Evolutionary conservation across 148 eudicot genomes (phyloP).

Genomic region (Diospyros kaki): DNA sequence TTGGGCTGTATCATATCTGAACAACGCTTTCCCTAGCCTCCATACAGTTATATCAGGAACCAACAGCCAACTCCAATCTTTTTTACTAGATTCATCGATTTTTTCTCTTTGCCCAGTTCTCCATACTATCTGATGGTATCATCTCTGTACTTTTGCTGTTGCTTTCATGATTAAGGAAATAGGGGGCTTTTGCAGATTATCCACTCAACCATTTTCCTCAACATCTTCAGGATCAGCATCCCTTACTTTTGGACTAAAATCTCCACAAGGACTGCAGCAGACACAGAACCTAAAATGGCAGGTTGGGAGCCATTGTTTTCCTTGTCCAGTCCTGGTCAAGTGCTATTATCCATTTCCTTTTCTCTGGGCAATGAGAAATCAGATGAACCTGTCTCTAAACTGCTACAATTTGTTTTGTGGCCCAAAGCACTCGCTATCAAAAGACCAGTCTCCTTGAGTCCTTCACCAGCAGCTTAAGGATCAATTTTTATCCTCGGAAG

Average conservation of each 20-base stretch:
- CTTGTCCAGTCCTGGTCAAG: neutral
- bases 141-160: conserved; percentile 21
- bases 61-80: conserved; percentile 58
- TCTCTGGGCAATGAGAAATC: neutral
- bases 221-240: conserved; percentile 23
- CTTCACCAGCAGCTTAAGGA: conserved; percentile 13
- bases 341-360: neutral
- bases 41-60: conserved; percentile 46
- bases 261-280: conserved; percentile 18
- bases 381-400: conserved; percentile 4
- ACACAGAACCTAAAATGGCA: conserved; percentile 7
- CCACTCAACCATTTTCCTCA: conserved; percentile 12
- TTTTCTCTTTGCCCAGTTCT: conserved; percentile 79
- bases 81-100: conserved; percentile 52
- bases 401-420: conserved; percentile 1
- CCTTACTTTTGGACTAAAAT: conserved; percentile 13
- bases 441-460: neutral
- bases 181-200: conserved; percentile 14
- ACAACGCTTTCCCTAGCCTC: conserved; percentile 57
- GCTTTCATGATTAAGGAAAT: conserved; percentile 17
- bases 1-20: conserved; percentile 32
- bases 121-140: conserved; percentile 23
- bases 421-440: neutral
- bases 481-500: neutral
- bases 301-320: neutral